A percentile compares a stretch with the other conserved stretches of the same genome.
Evolutionary conservation across 139 green algal species (phyloP).

Genomic region (Micractinium conductrix): DNA sequence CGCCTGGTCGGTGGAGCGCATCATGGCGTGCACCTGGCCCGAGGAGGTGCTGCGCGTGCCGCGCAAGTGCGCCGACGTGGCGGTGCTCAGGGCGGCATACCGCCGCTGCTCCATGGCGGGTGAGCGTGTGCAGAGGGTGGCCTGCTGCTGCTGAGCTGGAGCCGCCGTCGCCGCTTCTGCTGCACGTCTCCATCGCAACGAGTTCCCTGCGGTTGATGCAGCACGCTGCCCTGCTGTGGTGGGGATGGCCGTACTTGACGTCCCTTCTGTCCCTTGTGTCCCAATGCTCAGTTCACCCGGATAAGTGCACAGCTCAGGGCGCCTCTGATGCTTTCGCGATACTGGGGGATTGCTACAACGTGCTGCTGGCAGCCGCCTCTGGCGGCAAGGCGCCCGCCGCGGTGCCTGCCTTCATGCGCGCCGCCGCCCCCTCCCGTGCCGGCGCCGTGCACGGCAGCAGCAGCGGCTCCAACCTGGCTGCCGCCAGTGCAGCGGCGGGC

Average conservation of each 20-base stretch:
- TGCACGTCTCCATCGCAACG: too few species aligned
- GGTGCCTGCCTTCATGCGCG: conserved; percentile 22
- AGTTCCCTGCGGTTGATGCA: too few species aligned
- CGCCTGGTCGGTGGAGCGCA: conserved; percentile 36
- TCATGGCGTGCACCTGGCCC: conserved; percentile 38
- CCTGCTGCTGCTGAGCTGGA: too few species aligned
- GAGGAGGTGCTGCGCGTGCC: conserved; percentile 45
- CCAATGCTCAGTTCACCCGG: conserved; percentile 37
- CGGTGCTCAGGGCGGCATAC: conserved; percentile 27
- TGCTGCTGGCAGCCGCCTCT: conserved; percentile 12
- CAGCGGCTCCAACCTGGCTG: not conserved
- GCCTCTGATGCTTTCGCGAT: conserved; percentile 36
- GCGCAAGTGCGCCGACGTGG: conserved; percentile 3
- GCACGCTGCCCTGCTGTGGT: too few species aligned
- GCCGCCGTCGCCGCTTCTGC: too few species aligned
- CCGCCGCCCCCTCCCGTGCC: not conserved
- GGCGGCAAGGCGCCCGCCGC: not conserved
- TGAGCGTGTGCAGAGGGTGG: too few species aligned
- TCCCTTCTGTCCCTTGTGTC: too few species aligned
- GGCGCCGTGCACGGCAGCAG: not conserved
- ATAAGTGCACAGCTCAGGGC: conserved; percentile 33
- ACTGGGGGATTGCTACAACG: conserved; percentile 18
- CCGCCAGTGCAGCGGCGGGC: not conserved
- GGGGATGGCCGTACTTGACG: too few species aligned
- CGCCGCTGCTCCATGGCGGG: conserved; percentile 24